Evolutionary conservation across 495 filamentous ascomycete species (phyloP), one percentile per base, ranked within the genome.

Genomic region (Massariosphaeria phaeospora): DNA sequence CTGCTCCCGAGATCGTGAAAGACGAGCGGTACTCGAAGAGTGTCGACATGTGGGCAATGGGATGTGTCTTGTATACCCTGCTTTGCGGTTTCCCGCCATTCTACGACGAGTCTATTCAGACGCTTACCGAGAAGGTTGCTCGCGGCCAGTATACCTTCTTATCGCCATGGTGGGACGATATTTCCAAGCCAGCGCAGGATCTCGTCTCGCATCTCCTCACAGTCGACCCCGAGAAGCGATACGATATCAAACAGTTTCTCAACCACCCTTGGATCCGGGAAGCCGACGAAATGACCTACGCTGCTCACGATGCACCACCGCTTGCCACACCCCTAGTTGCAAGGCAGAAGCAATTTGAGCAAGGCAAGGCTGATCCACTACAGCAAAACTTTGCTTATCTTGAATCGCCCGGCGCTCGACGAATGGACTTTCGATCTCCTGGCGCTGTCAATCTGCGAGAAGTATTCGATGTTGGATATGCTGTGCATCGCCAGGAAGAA

Each of bases 81-180:
- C 81, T 98, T 21, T 98, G 93, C 63, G 93, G 93, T 26, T 98
- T 98, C 73, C 93, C 93, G 13, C 93, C 93, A 3, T 98, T 98
- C 72, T 98, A 98, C 72, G 93, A 98, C 64, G 93, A 98, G 69
- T 94, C 88, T 62, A 97, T 98, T 62, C 89, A 95, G 61, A 84
- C 95, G 1, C 81, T 98, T 55, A 98, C 93, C 2, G 94, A 98
- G 64, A 98, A 98, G 73, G 93, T 98, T 24, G 93, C 93, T 4
- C 82, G 88, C 48, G 93, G 94, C 10, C 90, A 97, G 73, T 98
- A 93, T 67, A 96, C 94, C 6, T 98, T 98, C 76, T 76, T 97
- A 6, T 96, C 91, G 10, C 93, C 93, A 0, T 98, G 93, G 93
- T 98, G 93, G 93, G 93, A 98, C 63, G 90, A 96, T 56, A 97